phyloP scores from a whole-genome alignment of 2,329 filamentous ascomycete species.

The Curvularia lunata region DNA sequence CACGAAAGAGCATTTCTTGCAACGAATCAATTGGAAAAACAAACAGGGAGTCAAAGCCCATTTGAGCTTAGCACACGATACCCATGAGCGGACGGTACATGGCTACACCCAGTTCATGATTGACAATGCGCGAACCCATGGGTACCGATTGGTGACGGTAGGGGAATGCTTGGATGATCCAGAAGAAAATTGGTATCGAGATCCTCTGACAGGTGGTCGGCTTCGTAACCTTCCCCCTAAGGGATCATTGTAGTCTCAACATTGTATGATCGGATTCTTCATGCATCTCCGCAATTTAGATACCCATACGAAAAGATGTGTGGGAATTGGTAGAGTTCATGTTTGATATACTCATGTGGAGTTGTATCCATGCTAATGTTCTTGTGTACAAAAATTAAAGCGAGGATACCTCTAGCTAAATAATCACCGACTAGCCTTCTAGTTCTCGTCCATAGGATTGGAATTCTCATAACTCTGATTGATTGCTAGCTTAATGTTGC shows the following conservation, averaged over 20 bases:
- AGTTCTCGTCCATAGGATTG: neutral
- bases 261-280: too few species aligned
- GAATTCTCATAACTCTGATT: neutral
- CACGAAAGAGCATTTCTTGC: neutral
- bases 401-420: neutral
- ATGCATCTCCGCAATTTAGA: neutral
- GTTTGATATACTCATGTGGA: neutral
- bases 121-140: conserved; percentile 2
- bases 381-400: neutral
- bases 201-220: conserved; percentile 11
- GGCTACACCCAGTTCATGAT: conserved; percentile 12
- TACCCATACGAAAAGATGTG: neutral
- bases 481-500: neutral
- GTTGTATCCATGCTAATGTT: neutral
- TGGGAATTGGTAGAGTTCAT: neutral
- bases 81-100: conserved; percentile 5
- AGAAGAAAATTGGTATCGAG: conserved; percentile 59
- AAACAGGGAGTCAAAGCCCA: neutral
- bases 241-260: neutral
- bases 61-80: conserved; percentile 8
- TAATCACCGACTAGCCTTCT: neutral
- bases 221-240: neutral
- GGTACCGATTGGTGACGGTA: conserved; percentile 57
- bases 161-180: conserved; percentile 65
- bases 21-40: conserved; percentile 1